Conservation (phyloP, 2,329 filamentous ascomycete species). For the Fusarium nisikadoi region DNA sequence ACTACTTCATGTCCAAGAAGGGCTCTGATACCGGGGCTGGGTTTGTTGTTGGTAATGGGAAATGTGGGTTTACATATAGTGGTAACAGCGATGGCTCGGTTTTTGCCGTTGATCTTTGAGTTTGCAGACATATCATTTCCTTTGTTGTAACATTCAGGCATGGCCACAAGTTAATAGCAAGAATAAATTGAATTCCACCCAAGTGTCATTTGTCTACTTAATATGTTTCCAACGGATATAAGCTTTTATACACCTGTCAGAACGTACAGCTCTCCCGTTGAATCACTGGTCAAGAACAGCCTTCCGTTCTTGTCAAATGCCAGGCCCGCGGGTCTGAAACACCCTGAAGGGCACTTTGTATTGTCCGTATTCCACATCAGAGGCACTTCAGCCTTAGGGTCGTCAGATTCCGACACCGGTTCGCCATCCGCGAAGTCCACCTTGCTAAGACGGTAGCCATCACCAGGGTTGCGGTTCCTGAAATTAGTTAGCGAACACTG, state of each 20-base stretch:
- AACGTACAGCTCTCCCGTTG: conserved; percentile 4
- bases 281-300: conserved; percentile 7
- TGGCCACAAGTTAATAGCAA: accelerated
- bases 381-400: conserved; percentile 1
- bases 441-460: conserved; percentile 11
- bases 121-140: accelerated
- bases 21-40: not conserved
- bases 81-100: conserved; percentile 1
- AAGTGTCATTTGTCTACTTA: accelerated
- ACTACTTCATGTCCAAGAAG: conserved; percentile 16
- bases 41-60: not conserved
- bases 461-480: conserved; percentile 12
- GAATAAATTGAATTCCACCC: not conserved
- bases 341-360: not conserved
- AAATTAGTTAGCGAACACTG: accelerated
- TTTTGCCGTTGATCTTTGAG: not conserved
- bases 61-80: conserved; percentile 8
- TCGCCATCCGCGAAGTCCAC: conserved; percentile 1
- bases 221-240: accelerated
- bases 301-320: conserved; percentile 1
- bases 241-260: not conserved
- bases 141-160: accelerated
- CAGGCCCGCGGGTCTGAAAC: not conserved
- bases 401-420: not conserved
- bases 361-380: conserved; percentile 16